Evolutionary conservation across 202 grass and related monocot genomes (phyloP), one percentile per base, ranked within the genome.

Genomic region (Musa balbisiana): DNA sequence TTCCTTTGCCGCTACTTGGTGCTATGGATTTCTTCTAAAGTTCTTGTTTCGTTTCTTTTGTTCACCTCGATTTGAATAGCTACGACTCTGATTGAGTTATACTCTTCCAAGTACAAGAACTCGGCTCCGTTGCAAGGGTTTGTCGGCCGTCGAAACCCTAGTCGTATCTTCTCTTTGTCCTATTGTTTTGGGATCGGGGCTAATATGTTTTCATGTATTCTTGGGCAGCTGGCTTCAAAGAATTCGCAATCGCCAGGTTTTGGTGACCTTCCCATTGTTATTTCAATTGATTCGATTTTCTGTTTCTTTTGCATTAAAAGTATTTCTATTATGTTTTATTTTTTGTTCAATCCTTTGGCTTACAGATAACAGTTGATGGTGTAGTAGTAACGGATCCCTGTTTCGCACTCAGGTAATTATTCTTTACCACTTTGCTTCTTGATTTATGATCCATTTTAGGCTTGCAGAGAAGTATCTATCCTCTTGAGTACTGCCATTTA

Each of bases 241-340:
- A 64, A 91, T 93, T 86, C 80, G 71, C 78, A 91, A 91, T 78
- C 88, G 93, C 10, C 93, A 93, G 93, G 90, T 43, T 92, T 8
- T 77, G 74, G 22, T 66, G 22, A 51, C 49, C 24, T 64, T n/a
- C 14, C 16, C 10, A 15, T 43, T 0, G 19, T 16, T 2, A 11
- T 51, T 21, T 8, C 0, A 43, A 43, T 43, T 43, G 33, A 43
- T 6, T 43, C 33, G 5, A 8, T 43, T 43, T 43, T 43, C 33
- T 43, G 33, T 43, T 8, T 43, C 33, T 43, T 43, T 43, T 43
- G 33, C 33, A 43, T 43, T 43, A 43, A 43, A 43, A 43, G 33
- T 43, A 43, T 43, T 43, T 43, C 33, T 43, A 43, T 8, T 6
- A 8, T 43, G 33, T 43, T 43, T 43, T 4, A 43, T 6, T 43